Conservation (phyloP, 805 yeast species). For the Komagataella ulmi region DNA sequence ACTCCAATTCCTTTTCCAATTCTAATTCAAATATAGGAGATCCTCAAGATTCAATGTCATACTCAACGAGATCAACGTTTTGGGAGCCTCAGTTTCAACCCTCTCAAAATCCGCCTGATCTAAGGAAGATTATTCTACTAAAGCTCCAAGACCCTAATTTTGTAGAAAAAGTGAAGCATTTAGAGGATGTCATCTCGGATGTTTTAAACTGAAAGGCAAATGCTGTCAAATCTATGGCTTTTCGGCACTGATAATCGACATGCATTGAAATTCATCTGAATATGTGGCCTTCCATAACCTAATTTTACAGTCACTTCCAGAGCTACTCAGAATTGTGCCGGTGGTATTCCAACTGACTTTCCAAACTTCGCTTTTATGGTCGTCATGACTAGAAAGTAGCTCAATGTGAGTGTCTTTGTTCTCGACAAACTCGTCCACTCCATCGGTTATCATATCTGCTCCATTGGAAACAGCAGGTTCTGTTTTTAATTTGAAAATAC, state of each 20-base stretch:
- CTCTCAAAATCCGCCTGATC: not conserved
- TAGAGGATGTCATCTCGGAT: not conserved
- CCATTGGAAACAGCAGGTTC: conserved; percentile 18
- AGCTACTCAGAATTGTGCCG: conserved; percentile 82
- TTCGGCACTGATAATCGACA: conserved; percentile 48
- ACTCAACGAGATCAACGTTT: not conserved
- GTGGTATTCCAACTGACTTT: conserved; percentile 90
- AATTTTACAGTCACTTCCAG: conserved; percentile 92
- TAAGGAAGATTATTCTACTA: not conserved
- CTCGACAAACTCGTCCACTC: not conserved
- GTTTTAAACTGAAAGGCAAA: not conserved
- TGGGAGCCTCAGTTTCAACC: not conserved
- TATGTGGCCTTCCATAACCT: conserved; percentile 87
- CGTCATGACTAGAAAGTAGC: conserved; percentile 52
- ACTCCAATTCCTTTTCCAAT: not conserved
- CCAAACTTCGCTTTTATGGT: conserved; percentile 89
- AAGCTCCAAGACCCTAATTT: not conserved
- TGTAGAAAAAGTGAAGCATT: not conserved
- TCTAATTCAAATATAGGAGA: not conserved
- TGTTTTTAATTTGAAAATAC: conserved; percentile 61
- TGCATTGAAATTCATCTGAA: conserved; percentile 77
- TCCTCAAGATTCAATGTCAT: not conserved
- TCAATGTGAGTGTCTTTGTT: conserved; percentile 27
- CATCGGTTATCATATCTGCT: not conserved
- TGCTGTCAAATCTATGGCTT: not conserved